Base-by-base conservation (phyloP, 495 filamentous ascomycete species). In the Aspergillus sclerotioniger region DNA sequence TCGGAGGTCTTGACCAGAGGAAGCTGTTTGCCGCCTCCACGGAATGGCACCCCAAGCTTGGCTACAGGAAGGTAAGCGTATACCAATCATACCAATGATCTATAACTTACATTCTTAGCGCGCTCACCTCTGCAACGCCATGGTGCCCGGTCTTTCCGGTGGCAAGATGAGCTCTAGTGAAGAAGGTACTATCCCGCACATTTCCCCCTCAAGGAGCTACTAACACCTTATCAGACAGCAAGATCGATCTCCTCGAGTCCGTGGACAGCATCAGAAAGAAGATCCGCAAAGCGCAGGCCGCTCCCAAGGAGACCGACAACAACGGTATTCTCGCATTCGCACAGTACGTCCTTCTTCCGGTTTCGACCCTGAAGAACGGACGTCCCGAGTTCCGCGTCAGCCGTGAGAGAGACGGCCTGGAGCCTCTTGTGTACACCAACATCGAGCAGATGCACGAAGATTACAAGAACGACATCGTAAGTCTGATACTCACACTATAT, bases 231-330 rank as follows among this genome's bases (percentile, higher is more conserved):
- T 17, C 44, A 74, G 69, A 70, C 41, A 74, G 71, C 65, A 75
- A 98, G 78, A 96, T 98, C 62, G 94, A 98, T 69, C 78, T 98
- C 8, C 81, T 98, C 6, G 94, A 98, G 59, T 41, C 82, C 0
- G 72, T 86, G 0, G 91, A 95, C 6, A 67, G 74, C 5, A 84
- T 96, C 3, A 69, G 75, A 52, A 87, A 84, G 74, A 96, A 97
- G 80, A 77, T 97, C 58, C 84, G 84, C 62, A 96, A 96, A 71
- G 89, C 92, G 4, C 80, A 86, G 41, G 88, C 88, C 7, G 81
- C 81, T 31, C 94, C 94, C 3, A 79, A 83, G 60, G 80, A 88
- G 31, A 76, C 90, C 16, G 90, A 96, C 61, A 87, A 85, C 8
- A 98, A 98, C 67, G 94, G 94, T 12, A 67, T 98, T 8, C 71